Evolutionary conservation across 768 basidiomycete genomes (phyloP).

Genomic region (Agaricus subrufescens): DNA sequence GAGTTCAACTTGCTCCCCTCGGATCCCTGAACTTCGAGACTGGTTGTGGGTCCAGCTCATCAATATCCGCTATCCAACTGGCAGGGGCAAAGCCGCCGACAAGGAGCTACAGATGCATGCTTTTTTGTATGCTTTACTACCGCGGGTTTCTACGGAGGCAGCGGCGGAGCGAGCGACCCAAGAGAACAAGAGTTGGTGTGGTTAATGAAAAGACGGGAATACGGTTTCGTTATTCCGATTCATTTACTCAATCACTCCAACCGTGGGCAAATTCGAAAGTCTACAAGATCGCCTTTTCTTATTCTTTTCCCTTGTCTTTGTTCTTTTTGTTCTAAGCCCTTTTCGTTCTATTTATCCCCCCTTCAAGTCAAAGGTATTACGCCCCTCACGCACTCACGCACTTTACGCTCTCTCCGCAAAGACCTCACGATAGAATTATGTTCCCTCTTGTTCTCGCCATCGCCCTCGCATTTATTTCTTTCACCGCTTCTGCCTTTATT

Average conservation of each 20-base stretch:
- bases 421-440: constrained; percentile 38
- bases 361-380: constrained; percentile 35
- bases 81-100: no score
- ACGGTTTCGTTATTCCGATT: background rate
- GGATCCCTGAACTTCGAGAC: no score
- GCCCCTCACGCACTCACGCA: constrained; percentile 38
- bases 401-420: constrained; percentile 38
- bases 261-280: constrained; percentile 32
- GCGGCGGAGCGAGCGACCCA: no score
- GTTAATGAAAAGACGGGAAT: background rate
- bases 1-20: no score
- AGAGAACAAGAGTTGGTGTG: background rate
- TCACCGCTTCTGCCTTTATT: constrained; percentile 68
- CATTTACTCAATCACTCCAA: constrained; percentile 11
- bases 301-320: constrained; percentile 12
- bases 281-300: constrained; percentile 16
- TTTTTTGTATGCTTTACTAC: no score
- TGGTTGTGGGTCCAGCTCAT: no score
- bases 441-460: constrained; percentile 65
- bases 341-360: constrained; percentile 20
- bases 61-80: no score
- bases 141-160: no score
- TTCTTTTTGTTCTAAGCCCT: constrained; percentile 10
- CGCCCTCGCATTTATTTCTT: constrained; percentile 65
- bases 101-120: no score